Percentiles rank a stretch among this genome's conserved stretches.
phyloP scores from a whole-genome alignment of 306 rosid species.

The barrel medic (Medicago truncatula) region DNA sequence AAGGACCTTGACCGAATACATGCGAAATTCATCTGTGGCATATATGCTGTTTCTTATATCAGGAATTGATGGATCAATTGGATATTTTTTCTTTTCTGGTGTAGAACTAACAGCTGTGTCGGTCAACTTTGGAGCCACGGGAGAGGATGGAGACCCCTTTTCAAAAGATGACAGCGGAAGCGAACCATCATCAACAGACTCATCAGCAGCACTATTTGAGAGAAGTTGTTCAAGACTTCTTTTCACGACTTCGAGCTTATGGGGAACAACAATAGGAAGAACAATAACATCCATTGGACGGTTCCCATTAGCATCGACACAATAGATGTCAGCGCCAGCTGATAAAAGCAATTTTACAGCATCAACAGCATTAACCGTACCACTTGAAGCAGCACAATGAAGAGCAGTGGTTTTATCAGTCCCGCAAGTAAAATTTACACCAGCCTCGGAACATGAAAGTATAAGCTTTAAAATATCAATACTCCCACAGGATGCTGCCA shows the following conservation, averaged over 20 bases:
- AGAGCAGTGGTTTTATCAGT: too few species aligned
- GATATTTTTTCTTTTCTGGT: too few species aligned
- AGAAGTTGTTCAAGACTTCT: constrained; percentile 62
- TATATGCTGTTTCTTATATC: too few species aligned
- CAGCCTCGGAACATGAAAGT: constrained; percentile 54
- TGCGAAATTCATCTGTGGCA: too few species aligned
- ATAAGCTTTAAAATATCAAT: constrained; percentile 68
- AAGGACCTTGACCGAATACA: too few species aligned
- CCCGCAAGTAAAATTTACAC: constrained; percentile 65
- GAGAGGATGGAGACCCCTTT: constrained; percentile 62
- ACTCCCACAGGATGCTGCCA: constrained; percentile 86
- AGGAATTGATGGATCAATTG: too few species aligned
- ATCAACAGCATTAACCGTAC: too few species aligned
- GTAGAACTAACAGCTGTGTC: too few species aligned
- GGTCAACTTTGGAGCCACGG: constrained; percentile 28
- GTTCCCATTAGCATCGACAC: constrained; percentile 63
- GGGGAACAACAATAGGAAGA: constrained; percentile 46
- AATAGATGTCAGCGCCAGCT: constrained; percentile 67
- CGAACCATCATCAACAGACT: constrained; percentile 50
- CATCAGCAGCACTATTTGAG: constrained; percentile 48
- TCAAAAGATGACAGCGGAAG: constrained; percentile 57
- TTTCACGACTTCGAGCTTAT: constrained; percentile 57
- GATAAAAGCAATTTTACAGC: constrained; percentile 61
- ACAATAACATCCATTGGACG: constrained; percentile 78
- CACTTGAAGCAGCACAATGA: too few species aligned